phyloP scores from a whole-genome alignment of 2,329 filamentous ascomycete genomes.

The Macrophomina phaseolina region DNA sequence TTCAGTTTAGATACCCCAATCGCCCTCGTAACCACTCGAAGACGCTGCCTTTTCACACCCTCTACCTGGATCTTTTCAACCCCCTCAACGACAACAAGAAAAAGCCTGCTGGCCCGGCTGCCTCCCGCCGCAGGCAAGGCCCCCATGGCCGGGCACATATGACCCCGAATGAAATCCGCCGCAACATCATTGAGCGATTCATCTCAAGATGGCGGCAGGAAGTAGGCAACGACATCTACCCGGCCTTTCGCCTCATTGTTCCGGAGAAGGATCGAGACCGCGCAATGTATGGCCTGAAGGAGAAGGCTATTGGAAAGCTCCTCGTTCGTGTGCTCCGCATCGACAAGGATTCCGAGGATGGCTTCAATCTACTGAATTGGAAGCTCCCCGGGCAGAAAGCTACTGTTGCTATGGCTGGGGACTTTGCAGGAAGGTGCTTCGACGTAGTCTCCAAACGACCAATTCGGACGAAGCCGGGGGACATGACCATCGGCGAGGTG shows the following conservation, averaged over 20 bases:
- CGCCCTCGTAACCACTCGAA: slow-evolving; percentile 79
- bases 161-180: slow-evolving; percentile 77
- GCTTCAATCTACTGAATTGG: slow-evolving; percentile 85
- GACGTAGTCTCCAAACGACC: slow-evolving; percentile 85
- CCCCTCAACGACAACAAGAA: slow-evolving; percentile 80
- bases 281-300: slow-evolving; percentile 92
- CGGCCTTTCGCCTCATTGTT: slow-evolving; percentile 86
- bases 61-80: slow-evolving; percentile 81
- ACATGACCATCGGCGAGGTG: slow-evolving; percentile 87
- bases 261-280: slow-evolving; percentile 92
- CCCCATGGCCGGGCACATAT: slow-evolving; percentile 64
- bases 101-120: slow-evolving; percentile 62
- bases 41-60: slow-evolving; percentile 81
- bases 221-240: slow-evolving; percentile 91
- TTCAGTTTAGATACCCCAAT: slow-evolving; percentile 72
- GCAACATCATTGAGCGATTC: slow-evolving; percentile 83
- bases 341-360: slow-evolving; percentile 87
- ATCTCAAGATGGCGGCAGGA: slow-evolving; percentile 85
- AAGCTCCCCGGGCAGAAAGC: slow-evolving; percentile 78
- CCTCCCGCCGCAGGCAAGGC: slow-evolving; percentile 63
- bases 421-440: slow-evolving; percentile 89
- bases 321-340: slow-evolving; percentile 94
- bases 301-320: slow-evolving; percentile 86
- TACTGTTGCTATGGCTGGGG: slow-evolving; percentile 74
- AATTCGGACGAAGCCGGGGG: slow-evolving; percentile 73